phyloP scores from a whole-genome alignment of 768 basidiomycete genomes.

The Collybiopsis confluens region DNA sequence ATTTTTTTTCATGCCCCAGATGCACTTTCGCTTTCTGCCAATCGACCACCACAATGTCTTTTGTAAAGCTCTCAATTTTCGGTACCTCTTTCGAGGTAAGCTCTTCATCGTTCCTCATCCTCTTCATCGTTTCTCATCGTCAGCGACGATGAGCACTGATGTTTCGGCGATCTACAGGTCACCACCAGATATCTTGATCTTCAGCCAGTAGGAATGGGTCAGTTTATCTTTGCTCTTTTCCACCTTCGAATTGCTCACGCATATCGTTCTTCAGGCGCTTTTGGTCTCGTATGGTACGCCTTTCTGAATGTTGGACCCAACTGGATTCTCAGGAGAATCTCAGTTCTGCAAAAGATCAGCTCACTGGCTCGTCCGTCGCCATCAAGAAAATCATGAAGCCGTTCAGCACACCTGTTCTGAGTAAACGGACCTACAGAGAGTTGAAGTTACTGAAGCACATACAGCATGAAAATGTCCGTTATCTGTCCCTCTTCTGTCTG shows the following conservation, averaged over 20 bases:
- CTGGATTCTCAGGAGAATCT: neutral
- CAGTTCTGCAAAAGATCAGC: slow-evolving; percentile 92
- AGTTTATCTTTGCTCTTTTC: slow-evolving; percentile 24
- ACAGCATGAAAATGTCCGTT: slow-evolving; percentile 91
- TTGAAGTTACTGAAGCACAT: slow-evolving; percentile 98
- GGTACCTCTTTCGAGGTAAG: slow-evolving; percentile 94
- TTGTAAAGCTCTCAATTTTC: slow-evolving; percentile 98
- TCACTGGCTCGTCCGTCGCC: slow-evolving; percentile 89
- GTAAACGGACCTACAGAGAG: slow-evolving; percentile 96
- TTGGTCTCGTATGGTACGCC: slow-evolving; percentile 93
- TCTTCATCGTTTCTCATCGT: too few species aligned
- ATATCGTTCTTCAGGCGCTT: slow-evolving; percentile 66
- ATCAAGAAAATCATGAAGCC: slow-evolving; percentile 99
- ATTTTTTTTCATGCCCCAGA: too few species aligned
- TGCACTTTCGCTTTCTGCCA: too few species aligned
- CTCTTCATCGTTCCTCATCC: slow-evolving; percentile 15
- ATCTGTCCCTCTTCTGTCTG: slow-evolving; percentile 1
- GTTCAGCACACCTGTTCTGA: slow-evolving; percentile 96
- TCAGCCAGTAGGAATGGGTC: slow-evolving; percentile 98
- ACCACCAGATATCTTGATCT: slow-evolving; percentile 99
- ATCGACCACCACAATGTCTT: slow-evolving; percentile 62
- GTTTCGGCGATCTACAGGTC: slow-evolving; percentile 64
- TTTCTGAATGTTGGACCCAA: neutral
- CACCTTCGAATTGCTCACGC: slow-evolving; percentile 17
- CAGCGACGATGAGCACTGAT: slow-evolving; percentile 1